Evolutionary conservation across 1,284 basidiomycete genomes (phyloP).

Genomic region (Xerocomus nothofagi): DNA sequence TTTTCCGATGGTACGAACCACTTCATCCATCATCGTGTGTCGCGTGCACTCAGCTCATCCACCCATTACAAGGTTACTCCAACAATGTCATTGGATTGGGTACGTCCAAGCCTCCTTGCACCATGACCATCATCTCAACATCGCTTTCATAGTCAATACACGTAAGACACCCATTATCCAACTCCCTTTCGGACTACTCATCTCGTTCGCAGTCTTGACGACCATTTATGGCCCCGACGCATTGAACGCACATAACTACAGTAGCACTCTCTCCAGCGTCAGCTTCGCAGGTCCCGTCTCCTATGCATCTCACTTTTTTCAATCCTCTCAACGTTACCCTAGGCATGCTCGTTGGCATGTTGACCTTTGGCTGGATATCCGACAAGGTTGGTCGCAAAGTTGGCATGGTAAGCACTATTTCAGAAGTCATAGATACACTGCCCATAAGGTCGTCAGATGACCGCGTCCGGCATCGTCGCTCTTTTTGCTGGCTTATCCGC

Average conservation of each 20-base stretch:
- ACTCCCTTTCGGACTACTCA: constrained; percentile 1
- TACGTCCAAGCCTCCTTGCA: constrained; percentile 36
- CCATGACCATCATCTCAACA: constrained; percentile 5
- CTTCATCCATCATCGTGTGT: neutral
- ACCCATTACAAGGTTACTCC: constrained; percentile 61
- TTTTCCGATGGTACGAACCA: constrained; percentile 75
- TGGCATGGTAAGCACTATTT: constrained; percentile 64
- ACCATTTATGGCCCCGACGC: constrained; percentile 60
- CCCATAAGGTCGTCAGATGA: constrained; percentile 50
- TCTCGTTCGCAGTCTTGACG: constrained; percentile 50
- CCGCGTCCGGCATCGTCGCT: constrained; percentile 74
- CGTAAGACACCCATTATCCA: constrained; percentile 40
- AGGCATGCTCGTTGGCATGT: constrained; percentile 78
- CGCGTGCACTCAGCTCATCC: constrained; percentile 1
- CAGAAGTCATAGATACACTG: neutral
- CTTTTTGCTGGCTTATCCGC: constrained; percentile 82
- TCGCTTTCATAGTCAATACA: constrained; percentile 43
- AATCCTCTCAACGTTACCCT: neutral
- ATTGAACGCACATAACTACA: constrained; percentile 53
- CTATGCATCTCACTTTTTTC: neutral
- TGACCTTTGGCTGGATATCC: constrained; percentile 73
- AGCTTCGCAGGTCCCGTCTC: constrained; percentile 64
- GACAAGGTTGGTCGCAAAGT: constrained; percentile 89
- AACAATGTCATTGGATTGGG: constrained; percentile 78
- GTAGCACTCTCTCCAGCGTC: constrained; percentile 63